Base-by-base conservation (phyloP, 306 rosid genomes). In the Dryas alaskensis region DNA sequence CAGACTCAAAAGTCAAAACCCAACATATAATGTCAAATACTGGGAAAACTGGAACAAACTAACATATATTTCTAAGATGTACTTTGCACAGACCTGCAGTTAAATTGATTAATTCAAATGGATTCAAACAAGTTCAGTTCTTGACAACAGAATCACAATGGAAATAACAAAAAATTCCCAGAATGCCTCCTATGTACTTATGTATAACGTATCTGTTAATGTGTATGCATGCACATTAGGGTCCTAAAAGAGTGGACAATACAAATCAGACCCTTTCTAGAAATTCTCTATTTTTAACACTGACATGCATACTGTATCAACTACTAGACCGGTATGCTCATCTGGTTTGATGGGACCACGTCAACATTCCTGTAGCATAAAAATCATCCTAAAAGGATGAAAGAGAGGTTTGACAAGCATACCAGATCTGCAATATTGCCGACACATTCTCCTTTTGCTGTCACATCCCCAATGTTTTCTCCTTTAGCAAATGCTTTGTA, bases 401-500 rank as follows among this genome's bases (percentile, higher is more conserved):
- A 60, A 50, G 50, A 67, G 40, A 81, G 85, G 76, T 65, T 74
- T 7, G 48, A 68, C 63, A 80, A 83, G 84, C 83, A 73, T 90
- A 94, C 99, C 87, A 94, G 85, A 80, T 94, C 99, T 2, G 99
- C 98, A 79, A 94, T 80, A 82, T 94, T 94, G 67, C 99, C 96
- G 65, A 94, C 97, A 79, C 98, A 94, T 85, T 94, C 99, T 78
- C 99, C 99, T 82, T 94, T 94, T 62, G 97, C 99, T 58, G 99
- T 94, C 80, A 94, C 99, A 80, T 94, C 99, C 66, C 99, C 99
- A 10, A 94, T 94, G 82, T 94, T 94, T 76, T 94, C 99, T 82
- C 99, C 99, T 86, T 82, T 90, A 73, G 99, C 99, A 84, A 94
- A 94, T 48, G 99, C 99, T 80, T 94, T 94, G 87, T 94, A 94